phyloP scores from a whole-genome alignment of 805 yeast genomes.

The Ogataea glucozyma region DNA sequence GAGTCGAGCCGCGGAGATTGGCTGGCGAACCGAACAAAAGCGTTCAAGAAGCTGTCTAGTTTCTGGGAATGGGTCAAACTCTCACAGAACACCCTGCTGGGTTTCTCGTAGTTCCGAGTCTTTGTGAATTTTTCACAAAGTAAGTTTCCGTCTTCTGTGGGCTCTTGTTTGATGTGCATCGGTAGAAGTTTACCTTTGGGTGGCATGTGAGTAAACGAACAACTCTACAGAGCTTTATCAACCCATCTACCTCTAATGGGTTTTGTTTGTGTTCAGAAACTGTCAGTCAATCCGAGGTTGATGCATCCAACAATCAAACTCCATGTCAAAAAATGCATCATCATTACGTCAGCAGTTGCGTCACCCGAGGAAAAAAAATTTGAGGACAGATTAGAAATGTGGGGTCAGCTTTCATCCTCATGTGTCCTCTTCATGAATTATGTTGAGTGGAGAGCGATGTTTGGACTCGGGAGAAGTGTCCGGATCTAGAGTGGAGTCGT shows the following conservation, averaged over 20 bases:
- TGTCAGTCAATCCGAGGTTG: background rate
- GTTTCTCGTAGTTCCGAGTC: too few species aligned
- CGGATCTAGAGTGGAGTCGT: too few species aligned
- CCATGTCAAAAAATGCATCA: conserved; percentile 16
- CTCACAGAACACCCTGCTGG: background rate
- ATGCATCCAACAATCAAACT: background rate
- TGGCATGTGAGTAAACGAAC: too few species aligned
- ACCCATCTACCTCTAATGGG: too few species aligned
- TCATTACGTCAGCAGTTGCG: background rate
- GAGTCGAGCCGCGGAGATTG: background rate
- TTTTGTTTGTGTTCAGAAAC: background rate
- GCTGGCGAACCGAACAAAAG: background rate
- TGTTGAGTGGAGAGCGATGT: conserved; percentile 13
- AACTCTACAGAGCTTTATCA: too few species aligned
- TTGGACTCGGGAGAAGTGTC: conserved; percentile 13
- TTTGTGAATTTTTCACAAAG: background rate
- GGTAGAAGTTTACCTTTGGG: too few species aligned
- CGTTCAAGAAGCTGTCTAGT: too few species aligned
- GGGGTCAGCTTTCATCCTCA: conserved; percentile 3
- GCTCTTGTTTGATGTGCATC: conserved; percentile 3
- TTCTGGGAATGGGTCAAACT: too few species aligned
- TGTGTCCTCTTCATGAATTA: conserved; percentile 16
- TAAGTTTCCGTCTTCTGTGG: background rate
- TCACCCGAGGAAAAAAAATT: background rate
- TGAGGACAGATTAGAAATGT: background rate